These are phyloP conservation scores for Xylaria sp. DNA, from an alignment of 2,329 filamentous ascomycete species.

Conservation along the genomic window DNA sequence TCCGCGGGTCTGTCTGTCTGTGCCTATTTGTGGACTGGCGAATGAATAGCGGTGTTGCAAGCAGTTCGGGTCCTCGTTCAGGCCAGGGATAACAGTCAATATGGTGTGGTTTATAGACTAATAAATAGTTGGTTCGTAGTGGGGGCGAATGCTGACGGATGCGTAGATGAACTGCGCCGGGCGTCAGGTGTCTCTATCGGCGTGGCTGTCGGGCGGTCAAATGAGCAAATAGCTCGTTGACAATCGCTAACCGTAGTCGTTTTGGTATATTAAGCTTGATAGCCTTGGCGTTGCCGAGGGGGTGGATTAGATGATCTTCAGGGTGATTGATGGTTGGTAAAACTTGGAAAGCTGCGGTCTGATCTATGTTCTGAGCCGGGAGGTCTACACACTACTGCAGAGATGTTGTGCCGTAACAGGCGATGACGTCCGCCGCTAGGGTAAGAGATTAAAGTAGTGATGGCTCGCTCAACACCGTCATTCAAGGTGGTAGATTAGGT, in stretches of 20 bases:
- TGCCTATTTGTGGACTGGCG: constrained; percentile 24
- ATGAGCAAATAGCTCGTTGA: constrained; percentile 16
- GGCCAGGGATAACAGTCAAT: constrained; percentile 24
- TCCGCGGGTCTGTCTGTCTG: constrained; percentile 17
- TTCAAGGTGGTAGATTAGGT: constrained; percentile 28
- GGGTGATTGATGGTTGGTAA: constrained; percentile 29
- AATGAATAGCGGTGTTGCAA: constrained; percentile 23
- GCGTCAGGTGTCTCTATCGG: constrained; percentile 28
- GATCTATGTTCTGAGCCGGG: constrained; percentile 22
- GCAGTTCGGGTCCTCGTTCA: constrained; percentile 14
- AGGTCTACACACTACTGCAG: constrained; percentile 13
- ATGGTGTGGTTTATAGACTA: constrained; percentile 32
- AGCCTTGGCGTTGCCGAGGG: constrained; percentile 29
- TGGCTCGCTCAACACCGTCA: constrained; percentile 20
- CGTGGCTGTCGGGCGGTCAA: constrained; percentile 29
- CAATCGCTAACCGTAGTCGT: constrained; percentile 15
- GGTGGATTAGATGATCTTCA: constrained; percentile 33
- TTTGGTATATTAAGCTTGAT: constrained; percentile 20
- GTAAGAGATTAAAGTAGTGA: constrained; percentile 23
- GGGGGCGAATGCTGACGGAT: constrained; percentile 14
- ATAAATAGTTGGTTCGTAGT: constrained; percentile 28
- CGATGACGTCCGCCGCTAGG: constrained; percentile 32
- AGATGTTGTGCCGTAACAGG: constrained; percentile 21
- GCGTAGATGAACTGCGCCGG: constrained; percentile 25
- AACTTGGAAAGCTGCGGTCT: constrained; percentile 20